These are phyloP conservation scores for Rubia yunnanensis DNA, from an alignment of 257 asterid genomes.

Conservation along the genomic window DNA sequence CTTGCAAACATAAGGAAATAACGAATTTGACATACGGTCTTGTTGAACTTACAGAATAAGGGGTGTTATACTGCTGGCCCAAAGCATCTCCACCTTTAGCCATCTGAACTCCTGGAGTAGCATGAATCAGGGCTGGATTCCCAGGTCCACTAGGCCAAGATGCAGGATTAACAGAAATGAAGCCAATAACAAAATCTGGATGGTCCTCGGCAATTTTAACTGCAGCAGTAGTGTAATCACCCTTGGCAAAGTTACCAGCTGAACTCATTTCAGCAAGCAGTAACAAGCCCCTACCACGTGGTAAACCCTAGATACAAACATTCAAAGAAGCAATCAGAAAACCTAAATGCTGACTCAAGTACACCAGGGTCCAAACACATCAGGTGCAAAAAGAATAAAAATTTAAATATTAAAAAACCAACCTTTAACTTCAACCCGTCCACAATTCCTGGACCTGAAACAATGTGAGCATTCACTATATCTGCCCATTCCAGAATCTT, in stretches of 20 bases:
- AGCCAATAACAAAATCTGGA: slow-evolving; percentile 89
- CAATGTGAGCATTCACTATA: slow-evolving; percentile 87
- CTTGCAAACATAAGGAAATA: background rate
- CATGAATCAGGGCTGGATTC: slow-evolving; percentile 73
- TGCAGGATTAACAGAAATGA: slow-evolving; percentile 91
- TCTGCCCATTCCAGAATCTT: slow-evolving; percentile 94
- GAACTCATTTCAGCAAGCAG: slow-evolving; percentile 99
- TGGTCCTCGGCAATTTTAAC: slow-evolving; percentile 88
- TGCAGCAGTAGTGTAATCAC: slow-evolving; percentile 90
- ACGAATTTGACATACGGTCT: background rate
- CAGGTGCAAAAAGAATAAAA: background rate
- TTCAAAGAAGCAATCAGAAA: slow-evolving; percentile 13
- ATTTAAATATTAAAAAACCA: background rate
- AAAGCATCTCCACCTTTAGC: slow-evolving; percentile 90
- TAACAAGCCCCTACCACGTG: slow-evolving; percentile 76
- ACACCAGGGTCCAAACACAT: background rate
- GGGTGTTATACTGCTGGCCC: slow-evolving; percentile 95
- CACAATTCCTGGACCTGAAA: slow-evolving; percentile 97
- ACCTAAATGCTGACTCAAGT: background rate
- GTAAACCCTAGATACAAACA: slow-evolving; percentile 53
- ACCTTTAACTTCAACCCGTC: slow-evolving; percentile 94
- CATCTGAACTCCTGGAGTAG: slow-evolving; percentile 95
- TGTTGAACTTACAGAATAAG: slow-evolving; percentile 59
- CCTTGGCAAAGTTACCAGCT: slow-evolving; percentile 84
- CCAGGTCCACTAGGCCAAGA: slow-evolving; percentile 85